A percentile compares a stretch with the other conserved stretches of the same genome.
Evolutionary conservation across 495 filamentous ascomycete genomes (phyloP).

Genomic region (Aspergillus saccharolyticus): DNA sequence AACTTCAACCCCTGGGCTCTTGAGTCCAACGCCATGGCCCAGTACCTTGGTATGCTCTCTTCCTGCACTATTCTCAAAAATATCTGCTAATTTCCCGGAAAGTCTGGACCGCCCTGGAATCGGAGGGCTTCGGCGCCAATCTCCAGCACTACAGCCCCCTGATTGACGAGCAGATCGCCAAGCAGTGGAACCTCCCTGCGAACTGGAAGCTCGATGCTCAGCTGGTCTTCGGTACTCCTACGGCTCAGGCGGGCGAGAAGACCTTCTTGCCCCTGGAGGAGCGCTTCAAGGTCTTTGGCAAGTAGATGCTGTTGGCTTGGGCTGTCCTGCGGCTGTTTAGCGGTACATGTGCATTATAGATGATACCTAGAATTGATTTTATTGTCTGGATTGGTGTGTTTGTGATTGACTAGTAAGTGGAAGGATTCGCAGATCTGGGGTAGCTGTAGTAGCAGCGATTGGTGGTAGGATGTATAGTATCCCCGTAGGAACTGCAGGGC

Average conservation of each 20-base stretch:
- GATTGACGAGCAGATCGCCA: conserved; percentile 39
- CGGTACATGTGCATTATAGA: too few species aligned
- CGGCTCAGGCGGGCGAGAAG: conserved; percentile 34
- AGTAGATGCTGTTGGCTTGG: too few species aligned
- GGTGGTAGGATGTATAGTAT: too few species aligned
- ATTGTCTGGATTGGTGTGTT: too few species aligned
- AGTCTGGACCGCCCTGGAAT: conserved; percentile 48
- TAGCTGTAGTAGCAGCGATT: too few species aligned
- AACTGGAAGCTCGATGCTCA: conserved; percentile 47
- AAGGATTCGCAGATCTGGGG: too few species aligned
- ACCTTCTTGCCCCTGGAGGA: conserved; percentile 31
- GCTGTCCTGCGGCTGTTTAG: too few species aligned
- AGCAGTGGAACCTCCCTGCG: conserved; percentile 38
- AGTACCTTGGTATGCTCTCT: conserved; percentile 37
- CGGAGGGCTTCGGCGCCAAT: conserved; percentile 48
- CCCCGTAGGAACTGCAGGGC: too few species aligned
- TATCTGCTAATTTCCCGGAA: conserved; percentile 2
- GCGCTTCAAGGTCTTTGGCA: conserved; percentile 42
- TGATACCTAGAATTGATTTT: too few species aligned
- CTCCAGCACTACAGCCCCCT: conserved; percentile 54
- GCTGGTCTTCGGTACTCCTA: conserved; percentile 46
- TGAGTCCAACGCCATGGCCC: conserved; percentile 49
- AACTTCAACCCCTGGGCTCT: conserved; percentile 46
- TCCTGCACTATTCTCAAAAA: background rate
- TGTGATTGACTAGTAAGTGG: too few species aligned